These are phyloP conservation scores for Cucurbitaria berberidis DNA, from an alignment of 2,329 filamentous ascomycete species.

Conservation along the genomic window DNA sequence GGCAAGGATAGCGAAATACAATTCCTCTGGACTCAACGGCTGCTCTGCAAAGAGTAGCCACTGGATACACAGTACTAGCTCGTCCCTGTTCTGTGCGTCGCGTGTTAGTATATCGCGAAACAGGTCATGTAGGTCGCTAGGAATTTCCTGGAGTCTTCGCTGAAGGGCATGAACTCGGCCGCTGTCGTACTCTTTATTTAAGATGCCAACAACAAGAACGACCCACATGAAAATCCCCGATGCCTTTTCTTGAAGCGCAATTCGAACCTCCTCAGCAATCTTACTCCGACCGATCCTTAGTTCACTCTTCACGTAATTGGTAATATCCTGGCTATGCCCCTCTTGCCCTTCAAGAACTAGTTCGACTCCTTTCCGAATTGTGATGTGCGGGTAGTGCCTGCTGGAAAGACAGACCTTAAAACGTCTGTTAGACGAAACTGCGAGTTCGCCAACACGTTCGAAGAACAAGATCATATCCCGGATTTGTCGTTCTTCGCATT, in stretches of 20 bases:
- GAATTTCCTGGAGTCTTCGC: background rate
- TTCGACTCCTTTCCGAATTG: background rate
- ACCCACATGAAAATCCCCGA: background rate
- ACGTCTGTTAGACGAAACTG: background rate
- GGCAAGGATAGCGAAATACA: background rate
- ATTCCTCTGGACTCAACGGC: background rate
- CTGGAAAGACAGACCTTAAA: background rate
- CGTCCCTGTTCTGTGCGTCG: background rate
- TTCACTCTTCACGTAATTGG: background rate
- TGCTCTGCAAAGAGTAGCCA: background rate
- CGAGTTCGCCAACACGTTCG: background rate
- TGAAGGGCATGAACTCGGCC: background rate
- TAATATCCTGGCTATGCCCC: background rate
- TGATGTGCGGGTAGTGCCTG: background rate
- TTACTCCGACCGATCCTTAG: background rate
- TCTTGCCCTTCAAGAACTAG: background rate
- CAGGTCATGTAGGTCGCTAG: background rate
- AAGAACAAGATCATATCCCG: background rate
- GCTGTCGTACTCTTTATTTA: background rate
- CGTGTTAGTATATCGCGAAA: background rate
- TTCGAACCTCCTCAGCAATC: background rate
- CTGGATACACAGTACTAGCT: background rate
- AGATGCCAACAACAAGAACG: background rate
- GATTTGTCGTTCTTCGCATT: background rate
- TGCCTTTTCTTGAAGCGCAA: background rate